phyloP scores from a whole-genome alignment of 1,139 yeast species.

The Suhomyces atakaporum region DNA sequence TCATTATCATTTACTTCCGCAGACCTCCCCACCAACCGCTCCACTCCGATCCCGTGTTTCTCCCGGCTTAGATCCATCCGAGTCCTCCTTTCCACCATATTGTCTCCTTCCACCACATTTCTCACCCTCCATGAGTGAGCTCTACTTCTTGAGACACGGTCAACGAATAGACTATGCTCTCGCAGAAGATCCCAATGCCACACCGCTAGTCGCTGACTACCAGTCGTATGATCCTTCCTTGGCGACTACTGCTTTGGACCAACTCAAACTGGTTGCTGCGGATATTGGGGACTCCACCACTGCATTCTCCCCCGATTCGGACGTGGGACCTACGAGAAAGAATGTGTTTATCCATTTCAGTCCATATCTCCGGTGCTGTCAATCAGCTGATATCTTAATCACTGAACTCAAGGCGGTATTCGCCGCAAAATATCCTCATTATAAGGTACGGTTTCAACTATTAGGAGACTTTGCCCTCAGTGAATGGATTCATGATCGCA shows the following conservation, averaged over 20 bases:
- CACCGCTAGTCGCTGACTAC: constrained; percentile 33
- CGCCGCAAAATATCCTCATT: constrained; percentile 29
- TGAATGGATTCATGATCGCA: constrained; percentile 52
- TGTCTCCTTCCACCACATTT: not conserved
- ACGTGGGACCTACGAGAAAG: constrained; percentile 26
- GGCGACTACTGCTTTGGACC: constrained; percentile 31
- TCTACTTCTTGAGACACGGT: constrained; percentile 50
- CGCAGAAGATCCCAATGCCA: constrained; percentile 27
- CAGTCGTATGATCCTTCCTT: constrained; percentile 45
- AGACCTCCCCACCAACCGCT: not conserved
- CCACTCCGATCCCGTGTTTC: not conserved
- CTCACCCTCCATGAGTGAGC: constrained; percentile 33
- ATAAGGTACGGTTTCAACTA: constrained; percentile 41
- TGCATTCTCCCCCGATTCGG: constrained; percentile 25
- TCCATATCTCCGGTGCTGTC: constrained; percentile 50
- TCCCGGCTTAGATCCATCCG: not conserved
- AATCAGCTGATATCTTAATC: constrained; percentile 45
- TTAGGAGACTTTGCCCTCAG: constrained; percentile 50
- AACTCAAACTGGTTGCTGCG: constrained; percentile 32
- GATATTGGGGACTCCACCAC: constrained; percentile 30
- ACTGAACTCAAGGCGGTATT: constrained; percentile 31
- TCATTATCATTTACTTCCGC: too few relatives aligned
- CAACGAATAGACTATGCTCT: constrained; percentile 45
- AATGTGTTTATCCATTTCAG: constrained; percentile 46
- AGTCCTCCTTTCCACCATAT: too few relatives aligned